These are phyloP conservation scores for Tuber microsphaerosporum DNA, from an alignment of 495 filamentous ascomycete species.

Conservation along the genomic window DNA sequence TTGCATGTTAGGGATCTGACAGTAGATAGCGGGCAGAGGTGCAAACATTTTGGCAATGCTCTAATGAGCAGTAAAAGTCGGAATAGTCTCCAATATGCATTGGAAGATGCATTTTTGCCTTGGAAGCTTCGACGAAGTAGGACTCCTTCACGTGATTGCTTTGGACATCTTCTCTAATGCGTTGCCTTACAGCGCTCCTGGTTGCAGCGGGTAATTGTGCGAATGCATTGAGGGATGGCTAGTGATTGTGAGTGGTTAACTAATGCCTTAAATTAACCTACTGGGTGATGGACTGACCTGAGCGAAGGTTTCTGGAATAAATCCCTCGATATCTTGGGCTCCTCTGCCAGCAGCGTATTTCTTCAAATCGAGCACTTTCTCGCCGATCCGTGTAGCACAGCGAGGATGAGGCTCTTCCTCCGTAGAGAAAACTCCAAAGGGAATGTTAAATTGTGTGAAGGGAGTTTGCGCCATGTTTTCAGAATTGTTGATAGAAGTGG, in stretches of 20 bases:
- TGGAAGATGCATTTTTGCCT: slow-evolving; percentile 59
- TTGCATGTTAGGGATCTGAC: background rate
- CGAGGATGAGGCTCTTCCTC: slow-evolving; percentile 65
- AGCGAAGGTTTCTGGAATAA: background rate
- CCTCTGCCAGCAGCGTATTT: slow-evolving; percentile 45
- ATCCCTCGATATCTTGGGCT: background rate
- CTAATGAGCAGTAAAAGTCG: slow-evolving; percentile 84
- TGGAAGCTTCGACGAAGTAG: slow-evolving; percentile 49
- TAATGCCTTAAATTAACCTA: background rate
- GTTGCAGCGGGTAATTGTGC: slow-evolving; percentile 74
- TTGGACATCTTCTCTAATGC: slow-evolving; percentile 66
- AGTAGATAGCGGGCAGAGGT: background rate
- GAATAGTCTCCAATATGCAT: slow-evolving; percentile 89
- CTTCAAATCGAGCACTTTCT: slow-evolving; percentile 51
- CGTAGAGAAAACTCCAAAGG: slow-evolving; percentile 72
- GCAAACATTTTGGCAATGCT: slow-evolving; percentile 66
- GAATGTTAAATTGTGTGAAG: slow-evolving; percentile 81
- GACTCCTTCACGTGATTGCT: slow-evolving; percentile 52
- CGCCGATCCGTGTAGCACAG: slow-evolving; percentile 48
- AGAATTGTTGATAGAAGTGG: background rate
- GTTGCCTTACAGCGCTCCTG: slow-evolving; percentile 64
- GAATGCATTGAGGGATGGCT: slow-evolving; percentile 46
- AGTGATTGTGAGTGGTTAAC: slow-evolving; percentile 35
- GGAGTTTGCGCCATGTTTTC: background rate
- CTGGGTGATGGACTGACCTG: background rate